phyloP scores from a whole-genome alignment of 2,329 filamentous ascomycete species.

The Hymenoscyphus repandus region DNA sequence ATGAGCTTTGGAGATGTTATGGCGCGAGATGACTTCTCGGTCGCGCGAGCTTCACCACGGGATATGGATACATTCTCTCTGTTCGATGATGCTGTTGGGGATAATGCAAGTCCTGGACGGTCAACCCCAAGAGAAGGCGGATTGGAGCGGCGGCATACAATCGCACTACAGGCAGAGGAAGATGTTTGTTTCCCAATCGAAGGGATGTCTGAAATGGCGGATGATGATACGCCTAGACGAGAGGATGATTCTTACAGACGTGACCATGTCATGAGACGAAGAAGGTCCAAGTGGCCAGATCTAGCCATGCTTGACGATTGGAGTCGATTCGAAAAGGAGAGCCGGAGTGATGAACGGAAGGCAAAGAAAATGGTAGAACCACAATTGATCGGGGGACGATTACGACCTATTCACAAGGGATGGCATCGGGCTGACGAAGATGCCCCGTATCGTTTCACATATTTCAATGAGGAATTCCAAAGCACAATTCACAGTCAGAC shows the following conservation, averaged over 20 bases:
- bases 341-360: conserved; percentile 72
- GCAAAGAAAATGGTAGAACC: conserved; percentile 93
- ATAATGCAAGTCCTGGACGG: conserved; percentile 23
- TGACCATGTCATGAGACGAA: conserved; percentile 37
- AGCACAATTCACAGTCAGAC: conserved; percentile 95
- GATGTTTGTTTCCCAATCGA: conserved; percentile 91
- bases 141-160: conserved; percentile 46
- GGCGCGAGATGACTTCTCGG: conserved; percentile 59
- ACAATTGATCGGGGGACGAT: conserved; percentile 80
- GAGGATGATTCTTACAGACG: conserved; percentile 37
- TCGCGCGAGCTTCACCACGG: conserved; percentile 13
- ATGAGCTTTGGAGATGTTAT: conserved; percentile 65
- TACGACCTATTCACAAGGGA: conserved; percentile 71
- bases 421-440: conserved; percentile 91
- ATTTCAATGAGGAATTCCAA: conserved; percentile 96
- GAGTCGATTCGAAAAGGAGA: conserved; percentile 86
- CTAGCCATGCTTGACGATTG: conserved; percentile 80
- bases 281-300: conserved; percentile 79
- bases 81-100: conserved; percentile 27
- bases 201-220: conserved; percentile 71
- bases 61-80: neutral
- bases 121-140: conserved; percentile 22
- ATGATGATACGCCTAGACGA: conserved; percentile 60
- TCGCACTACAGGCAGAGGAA: conserved; percentile 63
- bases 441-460: conserved; percentile 89